phyloP scores from a whole-genome alignment of 805 yeast genomes.

The Candida sanyiensis region DNA sequence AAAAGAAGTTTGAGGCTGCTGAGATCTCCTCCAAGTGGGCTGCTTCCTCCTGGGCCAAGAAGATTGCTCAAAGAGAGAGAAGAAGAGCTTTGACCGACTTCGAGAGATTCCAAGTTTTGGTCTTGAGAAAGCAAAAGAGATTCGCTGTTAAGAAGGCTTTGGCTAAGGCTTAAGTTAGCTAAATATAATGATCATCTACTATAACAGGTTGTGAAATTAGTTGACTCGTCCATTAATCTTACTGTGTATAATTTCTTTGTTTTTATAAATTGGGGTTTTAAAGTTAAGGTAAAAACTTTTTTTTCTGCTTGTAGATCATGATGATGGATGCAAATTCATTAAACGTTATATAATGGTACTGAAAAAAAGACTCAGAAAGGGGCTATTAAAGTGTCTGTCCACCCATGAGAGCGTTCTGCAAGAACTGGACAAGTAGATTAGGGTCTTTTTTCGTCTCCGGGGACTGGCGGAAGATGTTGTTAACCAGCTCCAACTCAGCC shows the following conservation, averaged over 20 bases:
- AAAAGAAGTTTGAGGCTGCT: constrained; percentile 92
- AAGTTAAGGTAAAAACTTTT: too few species aligned
- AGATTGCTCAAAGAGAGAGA: constrained; percentile 90
- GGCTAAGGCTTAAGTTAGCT: constrained; percentile 72
- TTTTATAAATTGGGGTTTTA: constrained; percentile 9
- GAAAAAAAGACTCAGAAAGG: too few species aligned
- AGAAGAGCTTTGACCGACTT: constrained; percentile 93
- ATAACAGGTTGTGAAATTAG: constrained; percentile 26
- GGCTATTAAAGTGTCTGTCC: background rate
- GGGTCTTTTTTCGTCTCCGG: constrained; percentile 22
- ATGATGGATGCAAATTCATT: background rate
- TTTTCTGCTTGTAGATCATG: background rate
- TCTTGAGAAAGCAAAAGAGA: constrained; percentile 96
- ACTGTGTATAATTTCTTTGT: constrained; percentile 15
- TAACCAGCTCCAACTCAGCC: constrained; percentile 16
- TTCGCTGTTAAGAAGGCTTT: constrained; percentile 91
- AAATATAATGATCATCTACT: constrained; percentile 13
- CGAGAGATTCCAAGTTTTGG: constrained; percentile 99
- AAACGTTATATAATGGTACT: too few species aligned
- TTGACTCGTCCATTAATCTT: constrained; percentile 12
- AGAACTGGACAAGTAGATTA: constrained; percentile 15
- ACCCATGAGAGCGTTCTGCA: constrained; percentile 13
- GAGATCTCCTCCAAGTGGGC: constrained; percentile 89
- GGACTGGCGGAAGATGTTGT: constrained; percentile 18
- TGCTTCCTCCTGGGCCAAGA: constrained; percentile 94